phyloP scores from a whole-genome alignment of 768 basidiomycete genomes.

The Pulveroboletus sp. region DNA sequence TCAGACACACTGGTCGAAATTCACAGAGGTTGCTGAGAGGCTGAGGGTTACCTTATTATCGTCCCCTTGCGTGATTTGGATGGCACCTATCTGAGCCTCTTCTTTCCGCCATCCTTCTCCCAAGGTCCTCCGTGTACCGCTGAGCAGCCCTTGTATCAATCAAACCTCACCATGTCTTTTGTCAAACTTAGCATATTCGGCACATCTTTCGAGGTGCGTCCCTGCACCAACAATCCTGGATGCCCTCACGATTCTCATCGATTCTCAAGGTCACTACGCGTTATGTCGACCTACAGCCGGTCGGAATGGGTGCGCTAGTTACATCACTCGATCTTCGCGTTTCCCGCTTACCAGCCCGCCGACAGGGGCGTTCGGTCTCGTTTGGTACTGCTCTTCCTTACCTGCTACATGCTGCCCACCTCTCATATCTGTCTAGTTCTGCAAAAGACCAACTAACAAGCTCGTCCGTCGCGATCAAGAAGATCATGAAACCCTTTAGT shows the following conservation, averaged over 20 bases:
- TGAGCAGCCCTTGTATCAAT: background rate
- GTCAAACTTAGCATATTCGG: conserved; percentile 99
- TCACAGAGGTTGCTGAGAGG: conserved; percentile 4
- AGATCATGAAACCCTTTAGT: conserved; percentile 99
- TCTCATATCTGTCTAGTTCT: conserved; percentile 49
- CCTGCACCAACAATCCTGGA: conserved; percentile 7
- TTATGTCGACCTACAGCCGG: conserved; percentile 98
- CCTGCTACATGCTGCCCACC: background rate
- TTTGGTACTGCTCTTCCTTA: conserved; percentile 58
- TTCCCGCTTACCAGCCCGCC: conserved; percentile 16
- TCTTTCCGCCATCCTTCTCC: conserved; percentile 12
- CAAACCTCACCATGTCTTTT: conserved; percentile 63
- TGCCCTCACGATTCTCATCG: conserved; percentile 15
- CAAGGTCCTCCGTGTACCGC: conserved; percentile 1
- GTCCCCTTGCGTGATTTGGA: conserved; percentile 9
- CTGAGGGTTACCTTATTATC: conserved; percentile 16
- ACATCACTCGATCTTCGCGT: conserved; percentile 4
- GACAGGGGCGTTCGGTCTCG: conserved; percentile 89
- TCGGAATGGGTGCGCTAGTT: conserved; percentile 85
- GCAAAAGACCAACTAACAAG: conserved; percentile 94
- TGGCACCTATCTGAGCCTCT: conserved; percentile 7
- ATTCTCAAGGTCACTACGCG: conserved; percentile 82
- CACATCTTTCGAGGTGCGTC: conserved; percentile 86
- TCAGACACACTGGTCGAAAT: conserved; percentile 19
- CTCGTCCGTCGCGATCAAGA: conserved; percentile 96